Conservation (phyloP, 305 asterid species). For the Ilex paraguariensis region DNA sequence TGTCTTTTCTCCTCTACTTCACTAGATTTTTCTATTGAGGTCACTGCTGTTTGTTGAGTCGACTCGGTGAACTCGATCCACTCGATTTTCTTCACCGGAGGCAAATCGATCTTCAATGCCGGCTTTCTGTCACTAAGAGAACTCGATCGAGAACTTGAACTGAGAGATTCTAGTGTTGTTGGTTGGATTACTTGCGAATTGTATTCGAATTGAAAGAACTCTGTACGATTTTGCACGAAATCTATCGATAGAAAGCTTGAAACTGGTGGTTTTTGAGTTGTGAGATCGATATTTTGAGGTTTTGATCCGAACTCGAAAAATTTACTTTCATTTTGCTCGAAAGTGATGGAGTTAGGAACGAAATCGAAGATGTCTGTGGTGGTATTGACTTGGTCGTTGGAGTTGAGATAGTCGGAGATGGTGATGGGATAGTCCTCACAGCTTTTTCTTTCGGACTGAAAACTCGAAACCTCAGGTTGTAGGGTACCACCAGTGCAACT, state of each 20-base stretch:
- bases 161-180: background rate
- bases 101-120: constrained; percentile 15
- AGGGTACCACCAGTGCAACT: background rate
- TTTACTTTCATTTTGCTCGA: constrained; percentile 13
- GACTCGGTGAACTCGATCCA: constrained; percentile 25
- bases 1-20: constrained; percentile 19
- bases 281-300: constrained; percentile 8
- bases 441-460: background rate
- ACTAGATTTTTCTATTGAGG: background rate
- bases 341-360: constrained; percentile 6
- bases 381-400: background rate
- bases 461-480: background rate
- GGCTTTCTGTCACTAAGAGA: constrained; percentile 5
- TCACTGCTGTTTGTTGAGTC: constrained; percentile 1
- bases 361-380: background rate
- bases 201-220: background rate
- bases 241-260: background rate
- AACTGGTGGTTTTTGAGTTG: constrained; percentile 5
- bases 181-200: background rate
- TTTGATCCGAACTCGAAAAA: constrained; percentile 11
- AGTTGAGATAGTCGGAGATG: background rate
- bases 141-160: background rate
- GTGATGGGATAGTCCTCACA: background rate
- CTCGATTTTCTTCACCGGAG: constrained; percentile 15
- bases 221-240: background rate